Base-by-base conservation (phyloP, 768 basidiomycete genomes). In the Termitomyces sp. region DNA sequence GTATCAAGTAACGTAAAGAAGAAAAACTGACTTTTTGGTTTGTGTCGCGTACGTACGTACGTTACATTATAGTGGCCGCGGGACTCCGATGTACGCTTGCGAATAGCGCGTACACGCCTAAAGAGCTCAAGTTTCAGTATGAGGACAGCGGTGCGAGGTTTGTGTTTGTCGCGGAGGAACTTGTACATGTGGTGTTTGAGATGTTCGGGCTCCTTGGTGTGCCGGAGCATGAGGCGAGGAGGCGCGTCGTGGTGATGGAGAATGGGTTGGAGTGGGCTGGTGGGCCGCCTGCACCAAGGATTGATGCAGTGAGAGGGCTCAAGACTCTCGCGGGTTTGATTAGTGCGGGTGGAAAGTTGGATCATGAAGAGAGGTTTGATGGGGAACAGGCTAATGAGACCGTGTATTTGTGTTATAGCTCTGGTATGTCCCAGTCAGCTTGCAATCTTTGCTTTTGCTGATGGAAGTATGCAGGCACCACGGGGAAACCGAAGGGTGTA, bases 401-500 rank as follows among this genome's bases (percentile, higher is more conserved):
- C 0, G 72, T 77, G 3, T 84, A 84, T 64, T 68, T 92, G 42
- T 91, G 88, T 60, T 91, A 91, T 60, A 80, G 78, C 64, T 80
- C 79, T 42, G 70, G 73, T 70, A 58, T 38, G 63, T 36, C 7
- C 35, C n/a, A 7, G n/a, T 7, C 12, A 16, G 3, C 28, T 46
- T 46, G 28, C 6, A 15, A 3, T 24, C 49, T 55, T n/a, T 13
- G n/a, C 39, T 40, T 24, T 48, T 39, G 4, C 59, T 57, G 15
- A 60, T 77, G 74, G 7, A 28, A 0, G 2, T 75, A 75, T 40
- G 22, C 28, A 70, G 91, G 91, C 5, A 93, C 91, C 1, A 91
- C 89, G 0, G 90, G 91, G 2, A 85, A 86, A 63, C 87, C 92
- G 2, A 94, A 94, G 73, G 92, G 82, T 57, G 81, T 82, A 20